Percentiles rank a stretch among this genome's conserved stretches.
Conservation (phyloP, 1,284 basidiomycete species). For the Cryptococcus sp. region DNA sequence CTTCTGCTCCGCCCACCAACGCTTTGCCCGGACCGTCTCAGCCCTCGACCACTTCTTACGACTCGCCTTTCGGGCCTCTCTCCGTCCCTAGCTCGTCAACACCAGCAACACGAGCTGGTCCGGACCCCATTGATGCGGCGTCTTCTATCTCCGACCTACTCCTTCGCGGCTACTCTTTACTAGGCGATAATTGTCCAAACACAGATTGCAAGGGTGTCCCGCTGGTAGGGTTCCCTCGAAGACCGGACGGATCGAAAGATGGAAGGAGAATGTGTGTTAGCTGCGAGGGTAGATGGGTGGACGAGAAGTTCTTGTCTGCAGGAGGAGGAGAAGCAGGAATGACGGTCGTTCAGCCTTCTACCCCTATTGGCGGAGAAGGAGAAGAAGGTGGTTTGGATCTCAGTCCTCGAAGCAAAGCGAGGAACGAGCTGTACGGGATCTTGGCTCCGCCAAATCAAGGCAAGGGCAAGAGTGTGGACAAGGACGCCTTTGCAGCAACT, state of each 20-base stretch:
- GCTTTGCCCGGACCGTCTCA: not conserved
- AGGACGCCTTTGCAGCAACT: conserved; percentile 13
- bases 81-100: not conserved
- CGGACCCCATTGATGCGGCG: conserved; percentile 28
- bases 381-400: conserved; percentile 8
- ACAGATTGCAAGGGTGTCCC: conserved; percentile 45
- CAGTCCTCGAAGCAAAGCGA: conserved; percentile 35
- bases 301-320: conserved; percentile 20
- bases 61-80: not conserved
- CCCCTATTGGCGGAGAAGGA: conserved; percentile 6
- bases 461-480: conserved; percentile 10
- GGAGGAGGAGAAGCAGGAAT: conserved; percentile 2
- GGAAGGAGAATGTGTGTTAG: conserved; percentile 41
- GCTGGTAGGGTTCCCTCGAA: conserved; percentile 48
- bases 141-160: conserved; percentile 43
- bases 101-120: not conserved
- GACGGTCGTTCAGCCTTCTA: not conserved
- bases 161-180: conserved; percentile 48
- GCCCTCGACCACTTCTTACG: not conserved
- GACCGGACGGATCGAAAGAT: conserved; percentile 35
- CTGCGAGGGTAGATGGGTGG: conserved; percentile 41
- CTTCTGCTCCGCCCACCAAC: not conserved
- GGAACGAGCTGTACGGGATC: conserved; percentile 42
- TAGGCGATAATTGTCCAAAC: conserved; percentile 43
- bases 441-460: conserved; percentile 12